Percentiles rank a stretch among this genome's conserved stretches.
These are phyloP conservation scores for Coprinopsis cinerea DNA, from an alignment of 768 basidiomycete genomes.

Conservation along the genomic window DNA sequence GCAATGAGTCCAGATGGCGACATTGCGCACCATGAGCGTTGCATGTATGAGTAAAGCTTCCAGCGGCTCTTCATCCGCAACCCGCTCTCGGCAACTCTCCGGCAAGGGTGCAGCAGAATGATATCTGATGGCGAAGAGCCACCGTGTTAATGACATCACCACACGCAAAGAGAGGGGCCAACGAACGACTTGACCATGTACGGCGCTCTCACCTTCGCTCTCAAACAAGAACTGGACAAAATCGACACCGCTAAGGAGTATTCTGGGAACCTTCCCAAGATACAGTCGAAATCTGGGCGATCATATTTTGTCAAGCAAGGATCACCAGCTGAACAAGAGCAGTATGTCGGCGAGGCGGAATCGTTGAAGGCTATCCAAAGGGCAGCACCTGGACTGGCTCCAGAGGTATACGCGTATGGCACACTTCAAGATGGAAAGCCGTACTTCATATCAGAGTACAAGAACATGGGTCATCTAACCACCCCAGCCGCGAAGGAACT, in stretches of 20 bases:
- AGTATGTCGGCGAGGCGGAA: slow-evolving; percentile 63
- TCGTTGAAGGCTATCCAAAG: slow-evolving; percentile 56
- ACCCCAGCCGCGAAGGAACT: slow-evolving; percentile 40
- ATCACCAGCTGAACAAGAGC: slow-evolving; percentile 45
- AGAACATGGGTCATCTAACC: slow-evolving; percentile 45
- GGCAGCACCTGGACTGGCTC: slow-evolving; percentile 67
- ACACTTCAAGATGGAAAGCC: slow-evolving; percentile 37
- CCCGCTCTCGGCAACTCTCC: too few relatives aligned
- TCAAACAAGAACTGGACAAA: slow-evolving; percentile 28
- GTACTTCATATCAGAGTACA: slow-evolving; percentile 74
- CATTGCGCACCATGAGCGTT: neutral
- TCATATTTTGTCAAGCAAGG: slow-evolving; percentile 64
- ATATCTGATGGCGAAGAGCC: too few relatives aligned
- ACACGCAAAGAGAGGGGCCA: neutral
- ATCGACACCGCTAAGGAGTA: slow-evolving; percentile 51
- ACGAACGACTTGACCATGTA: neutral
- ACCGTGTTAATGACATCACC: slow-evolving; percentile 10
- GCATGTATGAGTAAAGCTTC: neutral
- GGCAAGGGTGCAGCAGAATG: too few relatives aligned
- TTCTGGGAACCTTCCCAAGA: slow-evolving; percentile 35
- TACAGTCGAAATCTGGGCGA: slow-evolving; percentile 52
- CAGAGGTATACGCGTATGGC: slow-evolving; percentile 48
- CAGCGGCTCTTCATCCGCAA: too few relatives aligned
- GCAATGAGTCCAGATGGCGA: neutral
- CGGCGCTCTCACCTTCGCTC: slow-evolving; percentile 1